phyloP scores from a whole-genome alignment of 2,329 filamentous ascomycete genomes.

The Nemania serpens region DNA sequence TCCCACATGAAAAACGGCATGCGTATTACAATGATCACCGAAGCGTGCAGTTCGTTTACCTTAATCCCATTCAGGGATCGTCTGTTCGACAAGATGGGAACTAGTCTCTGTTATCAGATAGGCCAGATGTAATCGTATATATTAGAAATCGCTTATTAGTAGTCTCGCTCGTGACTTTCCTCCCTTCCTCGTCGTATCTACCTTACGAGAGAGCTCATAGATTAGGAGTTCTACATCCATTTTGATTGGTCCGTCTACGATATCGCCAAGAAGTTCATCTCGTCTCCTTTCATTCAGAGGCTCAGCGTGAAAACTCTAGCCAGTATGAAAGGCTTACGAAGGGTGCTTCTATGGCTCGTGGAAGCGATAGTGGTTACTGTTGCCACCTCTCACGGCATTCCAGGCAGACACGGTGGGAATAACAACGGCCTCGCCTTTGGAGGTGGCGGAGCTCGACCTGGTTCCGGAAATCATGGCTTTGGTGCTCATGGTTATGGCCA shows the following conservation, averaged over 20 bases:
- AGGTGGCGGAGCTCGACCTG: neutral
- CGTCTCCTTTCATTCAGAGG: neutral
- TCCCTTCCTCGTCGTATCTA: neutral
- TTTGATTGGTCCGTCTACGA: neutral
- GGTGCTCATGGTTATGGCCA: neutral
- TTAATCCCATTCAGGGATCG: too few species aligned
- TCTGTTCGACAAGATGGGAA: too few species aligned
- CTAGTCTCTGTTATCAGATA: too few species aligned
- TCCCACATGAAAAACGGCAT: too few species aligned
- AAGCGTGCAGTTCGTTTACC: too few species aligned
- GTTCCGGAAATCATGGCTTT: conserved; percentile 2
- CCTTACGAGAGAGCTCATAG: neutral
- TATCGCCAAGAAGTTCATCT: neutral
- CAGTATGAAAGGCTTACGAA: conserved; percentile 8
- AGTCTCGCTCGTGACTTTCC: neutral
- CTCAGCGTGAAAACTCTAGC: neutral
- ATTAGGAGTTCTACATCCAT: neutral
- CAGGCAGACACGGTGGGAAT: neutral
- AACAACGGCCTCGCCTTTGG: neutral
- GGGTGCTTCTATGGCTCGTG: conserved; percentile 2
- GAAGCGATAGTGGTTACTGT: neutral
- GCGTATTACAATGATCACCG: too few species aligned
- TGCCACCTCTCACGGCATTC: neutral
- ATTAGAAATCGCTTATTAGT: too few species aligned
- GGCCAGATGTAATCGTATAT: too few species aligned